Percentiles rank a stretch among this genome's conserved stretches.
phyloP scores from a whole-genome alignment of 495 filamentous ascomycete species.

The Durotheca rogersii region DNA sequence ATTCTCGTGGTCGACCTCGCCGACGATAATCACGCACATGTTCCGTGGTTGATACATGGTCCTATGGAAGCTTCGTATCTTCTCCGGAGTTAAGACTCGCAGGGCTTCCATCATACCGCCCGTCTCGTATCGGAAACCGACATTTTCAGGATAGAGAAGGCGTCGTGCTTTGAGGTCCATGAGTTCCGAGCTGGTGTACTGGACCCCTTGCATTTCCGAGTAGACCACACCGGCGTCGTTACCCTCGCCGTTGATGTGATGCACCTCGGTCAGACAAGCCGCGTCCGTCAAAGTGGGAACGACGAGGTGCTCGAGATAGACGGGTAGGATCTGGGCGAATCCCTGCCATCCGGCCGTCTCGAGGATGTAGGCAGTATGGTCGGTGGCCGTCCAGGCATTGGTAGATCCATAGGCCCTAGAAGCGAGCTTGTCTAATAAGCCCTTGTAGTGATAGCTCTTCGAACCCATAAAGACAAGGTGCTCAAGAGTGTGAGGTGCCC shows the following conservation, averaged over 20 bases:
- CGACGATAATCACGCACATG: constrained; percentile 83
- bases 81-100: constrained; percentile 78
- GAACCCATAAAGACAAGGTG: constrained; percentile 98
- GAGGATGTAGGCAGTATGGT: constrained; percentile 95
- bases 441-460: constrained; percentile 90
- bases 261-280: constrained; percentile 91
- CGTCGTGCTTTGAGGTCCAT: constrained; percentile 79
- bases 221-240: constrained; percentile 98
- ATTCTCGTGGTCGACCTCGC: constrained; percentile 80
- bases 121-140: constrained; percentile 95
- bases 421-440: constrained; percentile 89
- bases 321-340: constrained; percentile 88
- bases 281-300: constrained; percentile 89
- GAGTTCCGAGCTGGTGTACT: constrained; percentile 78
- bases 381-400: constrained; percentile 94
- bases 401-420: constrained; percentile 89
- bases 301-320: constrained; percentile 95
- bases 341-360: constrained; percentile 96
- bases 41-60: constrained; percentile 99
- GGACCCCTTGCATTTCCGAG: constrained; percentile 96
- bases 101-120: constrained; percentile 95
- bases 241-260: constrained; percentile 89
- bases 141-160: constrained; percentile 80
- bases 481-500: constrained; percentile 92
- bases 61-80: constrained; percentile 88